A percentile compares a stretch with the other conserved stretches of the same genome.
Evolutionary conservation across 108 stramenopile genomes (phyloP).

Genomic region (Skeletonema tropicum): DNA sequence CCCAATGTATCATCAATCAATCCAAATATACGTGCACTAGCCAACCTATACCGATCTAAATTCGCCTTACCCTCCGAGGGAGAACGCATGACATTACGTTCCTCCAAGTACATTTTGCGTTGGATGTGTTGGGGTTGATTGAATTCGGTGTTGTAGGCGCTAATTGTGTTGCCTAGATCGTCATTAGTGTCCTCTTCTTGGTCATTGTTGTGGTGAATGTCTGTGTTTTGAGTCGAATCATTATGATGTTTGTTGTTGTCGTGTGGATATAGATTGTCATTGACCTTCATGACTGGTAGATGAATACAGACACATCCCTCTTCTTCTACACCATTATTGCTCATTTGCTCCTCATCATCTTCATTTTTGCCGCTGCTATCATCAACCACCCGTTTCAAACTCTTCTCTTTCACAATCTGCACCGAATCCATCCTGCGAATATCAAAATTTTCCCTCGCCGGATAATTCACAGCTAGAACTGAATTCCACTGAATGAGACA

Average conservation of each 20-base stretch:
- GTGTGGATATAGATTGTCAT: slow-evolving; percentile 12
- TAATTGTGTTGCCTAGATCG: neutral
- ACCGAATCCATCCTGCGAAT: slow-evolving; percentile 80
- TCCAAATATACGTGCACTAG: slow-evolving; percentile 73
- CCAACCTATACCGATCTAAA: slow-evolving; percentile 84
- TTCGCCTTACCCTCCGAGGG: slow-evolving; percentile 81
- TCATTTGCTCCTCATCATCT: neutral
- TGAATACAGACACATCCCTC: slow-evolving; percentile 56
- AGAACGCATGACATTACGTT: slow-evolving; percentile 65
- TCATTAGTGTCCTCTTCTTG: neutral
- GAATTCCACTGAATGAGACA: slow-evolving; percentile 86
- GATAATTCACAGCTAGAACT: slow-evolving; percentile 85
- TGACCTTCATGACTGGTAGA: slow-evolving; percentile 49
- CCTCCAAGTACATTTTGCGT: slow-evolving; percentile 41
- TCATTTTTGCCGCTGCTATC: neutral
- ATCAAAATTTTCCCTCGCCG: slow-evolving; percentile 64
- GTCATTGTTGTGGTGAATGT: neutral
- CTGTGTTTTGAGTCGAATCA: slow-evolving; percentile 2
- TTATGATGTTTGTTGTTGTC: neutral
- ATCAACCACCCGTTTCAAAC: neutral
- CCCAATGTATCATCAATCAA: slow-evolving; percentile 60
- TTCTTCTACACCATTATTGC: slow-evolving; percentile 3
- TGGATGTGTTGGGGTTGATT: slow-evolving; percentile 55
- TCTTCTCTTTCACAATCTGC: slow-evolving; percentile 63
- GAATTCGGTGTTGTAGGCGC: slow-evolving; percentile 63